Evolutionary conservation across 176 grass and related monocot genomes (phyloP), one percentile per base, ranked within the genome.

Genomic region (Oryza meridionalis): DNA sequence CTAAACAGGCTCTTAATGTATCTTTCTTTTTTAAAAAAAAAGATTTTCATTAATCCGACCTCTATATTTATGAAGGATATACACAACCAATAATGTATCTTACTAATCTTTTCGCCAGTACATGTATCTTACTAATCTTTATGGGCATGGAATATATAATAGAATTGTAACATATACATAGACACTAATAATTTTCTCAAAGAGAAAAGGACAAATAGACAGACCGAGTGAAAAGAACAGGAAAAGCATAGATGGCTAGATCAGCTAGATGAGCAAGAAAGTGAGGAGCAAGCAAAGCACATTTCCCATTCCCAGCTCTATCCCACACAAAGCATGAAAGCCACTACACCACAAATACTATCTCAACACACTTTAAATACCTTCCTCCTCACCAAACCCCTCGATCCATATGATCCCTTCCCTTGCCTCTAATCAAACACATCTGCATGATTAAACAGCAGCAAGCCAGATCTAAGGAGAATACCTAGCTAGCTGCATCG

Each of bases 321-420:
- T 53, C 44, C 19, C 74, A 61, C 50, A 61, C 51, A 53, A 16
- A 33, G 46, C 75, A 62, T 58, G 53, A 58, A 58, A 58, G 53
- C 19, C 19, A 24, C 19, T 58, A n/a, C 6, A 62, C 11, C 58
- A 62, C 58, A 62, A 6, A 59, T 8, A 19, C 45, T 11, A 58
- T 6, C 29, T 38, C 75, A 7, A 21, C 53, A 62, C 75, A 62
- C 51, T 33, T 62, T 42, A 58, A 9, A n/a, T n/a, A 62, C 27
- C 50, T 51, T 14, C 74, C 74, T 22, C 74, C 31, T 38, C 74
- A 77, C 50, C 75, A 77, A 77, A 25, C 50, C 31, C 32, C 47
- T 76, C 49, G 7, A 29, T 76, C 29, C 2, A 29, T 77, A 15
- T 12, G 26, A 51, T 40, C 73, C 47, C 50, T 58, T 61, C 2